These are phyloP conservation scores for Fusarium udum DNA, from an alignment of 2,329 filamentous ascomycete species.

Conservation along the genomic window DNA sequence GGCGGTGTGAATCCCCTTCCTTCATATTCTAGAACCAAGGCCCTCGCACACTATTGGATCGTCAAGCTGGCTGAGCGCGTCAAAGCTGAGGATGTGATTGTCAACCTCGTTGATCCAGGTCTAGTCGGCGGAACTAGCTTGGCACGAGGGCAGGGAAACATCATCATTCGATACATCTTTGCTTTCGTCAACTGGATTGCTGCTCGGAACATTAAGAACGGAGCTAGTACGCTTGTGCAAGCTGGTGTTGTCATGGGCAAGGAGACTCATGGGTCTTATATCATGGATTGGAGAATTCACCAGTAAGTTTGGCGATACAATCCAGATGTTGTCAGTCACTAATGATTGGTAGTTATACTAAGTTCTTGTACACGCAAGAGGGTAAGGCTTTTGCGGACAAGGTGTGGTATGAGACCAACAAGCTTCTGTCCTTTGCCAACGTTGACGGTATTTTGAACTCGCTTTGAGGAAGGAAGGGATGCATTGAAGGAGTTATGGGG, in stretches of 20 bases:
- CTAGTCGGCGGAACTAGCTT: slow-evolving; percentile 55
- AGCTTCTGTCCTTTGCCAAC: slow-evolving; percentile 48
- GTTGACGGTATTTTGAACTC: slow-evolving; percentile 28
- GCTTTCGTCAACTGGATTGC: slow-evolving; percentile 9
- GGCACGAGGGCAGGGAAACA: slow-evolving; percentile 42
- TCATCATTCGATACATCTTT: slow-evolving; percentile 21
- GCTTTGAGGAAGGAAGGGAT: neutral
- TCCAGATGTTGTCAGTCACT: neutral
- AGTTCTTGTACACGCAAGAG: slow-evolving; percentile 47
- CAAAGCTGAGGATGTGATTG: slow-evolving; percentile 51
- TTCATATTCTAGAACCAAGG: slow-evolving; percentile 45
- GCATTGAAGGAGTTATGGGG: too few relatives aligned
- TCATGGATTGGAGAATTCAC: slow-evolving; percentile 40
- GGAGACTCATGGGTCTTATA: slow-evolving; percentile 38
- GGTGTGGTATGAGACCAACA: slow-evolving; percentile 53
- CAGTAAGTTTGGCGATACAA: slow-evolving; percentile 24
- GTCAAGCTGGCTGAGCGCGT: slow-evolving; percentile 51
- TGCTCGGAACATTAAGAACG: slow-evolving; percentile 24
- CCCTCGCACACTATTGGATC: slow-evolving; percentile 49
- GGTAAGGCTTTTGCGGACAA: slow-evolving; percentile 48
- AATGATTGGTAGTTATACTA: slow-evolving; percentile 34
- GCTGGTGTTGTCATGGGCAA: slow-evolving; percentile 34
- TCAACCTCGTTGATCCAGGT: slow-evolving; percentile 60
- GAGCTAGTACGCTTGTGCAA: slow-evolving; percentile 34
- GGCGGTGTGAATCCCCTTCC: slow-evolving; percentile 4